Conservation (phyloP, 2,329 filamentous ascomycete species). For the Fusarium domesticum region DNA sequence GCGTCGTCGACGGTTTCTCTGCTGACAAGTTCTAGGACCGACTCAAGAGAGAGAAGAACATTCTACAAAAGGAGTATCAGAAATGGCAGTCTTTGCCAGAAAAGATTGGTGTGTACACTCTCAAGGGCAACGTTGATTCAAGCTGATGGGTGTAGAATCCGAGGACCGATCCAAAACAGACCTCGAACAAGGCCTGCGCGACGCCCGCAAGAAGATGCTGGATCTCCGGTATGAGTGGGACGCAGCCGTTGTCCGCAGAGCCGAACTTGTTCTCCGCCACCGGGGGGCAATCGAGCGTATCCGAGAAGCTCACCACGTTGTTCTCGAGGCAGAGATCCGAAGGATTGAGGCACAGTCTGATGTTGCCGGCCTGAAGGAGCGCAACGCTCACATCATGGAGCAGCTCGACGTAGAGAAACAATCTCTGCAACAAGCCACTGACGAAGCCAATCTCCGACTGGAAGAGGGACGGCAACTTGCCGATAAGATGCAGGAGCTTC, state of each 20-base stretch:
- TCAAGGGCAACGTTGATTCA: background rate
- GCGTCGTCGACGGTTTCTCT: background rate
- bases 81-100: constrained; percentile 65
- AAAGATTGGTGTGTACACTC: constrained; percentile 59
- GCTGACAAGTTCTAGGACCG: constrained; percentile 38
- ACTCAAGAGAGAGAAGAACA: constrained; percentile 61
- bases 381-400: constrained; percentile 58
- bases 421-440: constrained; percentile 35
- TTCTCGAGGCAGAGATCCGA: constrained; percentile 68
- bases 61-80: constrained; percentile 63
- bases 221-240: constrained; percentile 55
- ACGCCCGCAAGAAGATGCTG: constrained; percentile 39
- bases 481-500: constrained; percentile 39
- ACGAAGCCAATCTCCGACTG: constrained; percentile 38
- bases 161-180: constrained; percentile 34
- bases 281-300: constrained; percentile 62
- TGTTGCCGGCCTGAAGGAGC: constrained; percentile 61
- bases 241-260: constrained; percentile 53
- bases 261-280: constrained; percentile 49
- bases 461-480: constrained; percentile 34
- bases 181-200: constrained; percentile 33
- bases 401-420: constrained; percentile 47
- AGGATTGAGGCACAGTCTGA: constrained; percentile 83
- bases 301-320: constrained; percentile 57
- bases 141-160: constrained; percentile 33